A percentile compares a stretch with the other conserved stretches of the same genome.
These are phyloP conservation scores for Lachnellula suecica DNA, from an alignment of 2,329 filamentous ascomycete genomes.

Conservation along the genomic window DNA sequence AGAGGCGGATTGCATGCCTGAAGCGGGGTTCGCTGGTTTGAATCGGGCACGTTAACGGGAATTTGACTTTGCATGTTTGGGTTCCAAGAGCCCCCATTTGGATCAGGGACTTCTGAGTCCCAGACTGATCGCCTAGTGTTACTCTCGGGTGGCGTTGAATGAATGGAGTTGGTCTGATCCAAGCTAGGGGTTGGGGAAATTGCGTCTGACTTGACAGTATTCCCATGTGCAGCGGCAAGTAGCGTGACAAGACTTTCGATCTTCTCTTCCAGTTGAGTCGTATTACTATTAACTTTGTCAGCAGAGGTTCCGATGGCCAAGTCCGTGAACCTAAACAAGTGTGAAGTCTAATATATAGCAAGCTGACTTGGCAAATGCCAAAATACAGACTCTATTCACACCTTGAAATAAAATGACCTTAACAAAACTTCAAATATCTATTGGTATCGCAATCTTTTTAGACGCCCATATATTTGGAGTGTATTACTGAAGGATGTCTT, in stretches of 20 bases:
- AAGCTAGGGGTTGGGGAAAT: conserved; percentile 5
- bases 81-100: neutral
- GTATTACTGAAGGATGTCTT: too few relatives aligned
- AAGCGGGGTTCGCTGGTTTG: neutral
- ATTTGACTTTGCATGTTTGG: neutral
- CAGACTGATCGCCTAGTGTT: neutral
- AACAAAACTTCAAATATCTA: too few relatives aligned
- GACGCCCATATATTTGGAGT: too few relatives aligned
- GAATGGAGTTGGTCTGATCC: neutral
- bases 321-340: too few relatives aligned
- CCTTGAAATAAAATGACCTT: too few relatives aligned
- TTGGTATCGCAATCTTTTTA: too few relatives aligned
- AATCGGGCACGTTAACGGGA: neutral
- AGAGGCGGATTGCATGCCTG: neutral
- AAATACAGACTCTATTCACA: too few relatives aligned
- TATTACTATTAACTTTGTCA: conserved; percentile 9
- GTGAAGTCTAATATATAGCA: too few relatives aligned
- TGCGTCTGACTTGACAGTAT: conserved; percentile 2
- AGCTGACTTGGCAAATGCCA: too few relatives aligned
- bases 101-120: neutral
- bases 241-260: conserved; percentile 25
- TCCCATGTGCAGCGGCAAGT: conserved; percentile 17
- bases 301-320: too few relatives aligned
- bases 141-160: neutral
- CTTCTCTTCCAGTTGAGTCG: conserved; percentile 21